phyloP scores from a whole-genome alignment of 306 rosid genomes.

The Mimosa bimucronata region DNA sequence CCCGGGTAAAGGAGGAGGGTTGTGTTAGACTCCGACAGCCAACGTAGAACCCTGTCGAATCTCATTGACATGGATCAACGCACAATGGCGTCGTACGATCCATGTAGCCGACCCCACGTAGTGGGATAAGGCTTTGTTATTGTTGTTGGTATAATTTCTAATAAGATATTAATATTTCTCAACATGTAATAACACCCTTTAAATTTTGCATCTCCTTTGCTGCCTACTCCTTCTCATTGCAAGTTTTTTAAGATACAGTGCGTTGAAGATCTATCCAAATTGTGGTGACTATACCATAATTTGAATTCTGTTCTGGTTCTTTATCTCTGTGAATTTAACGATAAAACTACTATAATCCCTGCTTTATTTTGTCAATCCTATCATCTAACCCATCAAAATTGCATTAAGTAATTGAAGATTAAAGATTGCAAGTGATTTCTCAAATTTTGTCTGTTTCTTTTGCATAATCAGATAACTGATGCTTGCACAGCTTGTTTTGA shows the following conservation, averaged over 20 bases:
- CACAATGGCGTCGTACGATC: no score
- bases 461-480: conserved; percentile 80
- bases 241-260: background rate
- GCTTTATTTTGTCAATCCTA: conserved; percentile 11
- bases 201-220: conserved; percentile 3
- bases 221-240: conserved; percentile 4
- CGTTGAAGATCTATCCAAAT: conserved; percentile 16
- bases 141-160: conserved; percentile 18
- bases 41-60: no score
- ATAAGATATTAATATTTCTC: background rate
- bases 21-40: no score
- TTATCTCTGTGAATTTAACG: conserved; percentile 7
- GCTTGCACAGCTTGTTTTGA: conserved; percentile 98
- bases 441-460: conserved; percentile 32
- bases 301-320: conserved; percentile 1
- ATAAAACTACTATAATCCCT: conserved; percentile 12
- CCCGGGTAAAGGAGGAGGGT: no score
- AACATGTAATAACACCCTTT: background rate
- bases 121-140: no score
- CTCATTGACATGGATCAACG: no score
- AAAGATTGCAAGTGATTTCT: conserved; percentile 24
- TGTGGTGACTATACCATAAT: background rate
- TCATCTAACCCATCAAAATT: conserved; percentile 9
- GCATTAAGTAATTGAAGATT: conserved; percentile 3
- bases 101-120: no score